phyloP scores from a whole-genome alignment of 495 filamentous ascomycete species.

The Penicillium psychrofluorescens region DNA sequence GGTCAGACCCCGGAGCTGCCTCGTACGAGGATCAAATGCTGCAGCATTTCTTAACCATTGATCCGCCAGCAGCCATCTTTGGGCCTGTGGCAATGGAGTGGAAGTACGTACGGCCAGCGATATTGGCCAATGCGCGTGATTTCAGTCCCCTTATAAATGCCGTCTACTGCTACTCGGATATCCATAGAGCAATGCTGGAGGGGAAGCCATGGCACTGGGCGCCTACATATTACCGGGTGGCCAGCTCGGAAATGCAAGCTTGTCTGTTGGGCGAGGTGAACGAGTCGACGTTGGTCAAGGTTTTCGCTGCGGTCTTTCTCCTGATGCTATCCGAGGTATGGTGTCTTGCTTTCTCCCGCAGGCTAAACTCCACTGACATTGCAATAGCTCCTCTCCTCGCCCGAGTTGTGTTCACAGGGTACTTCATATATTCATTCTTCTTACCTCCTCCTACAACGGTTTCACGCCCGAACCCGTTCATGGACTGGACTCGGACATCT shows the following conservation, averaged over 20 bases:
- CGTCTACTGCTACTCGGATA: constrained; percentile 31
- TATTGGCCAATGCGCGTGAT: constrained; percentile 18
- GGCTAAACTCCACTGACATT: not conserved
- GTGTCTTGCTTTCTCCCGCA: not conserved
- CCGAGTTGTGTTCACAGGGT: constrained; percentile 19
- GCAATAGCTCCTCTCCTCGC: constrained; percentile 20
- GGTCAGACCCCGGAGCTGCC: constrained; percentile 11
- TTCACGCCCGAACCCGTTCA: constrained; percentile 16
- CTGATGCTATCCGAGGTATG: constrained; percentile 35
- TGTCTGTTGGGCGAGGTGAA: constrained; percentile 23
- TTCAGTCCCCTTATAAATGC: constrained; percentile 23
- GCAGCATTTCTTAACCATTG: constrained; percentile 23
- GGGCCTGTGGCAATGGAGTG: constrained; percentile 28
- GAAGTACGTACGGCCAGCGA: constrained; percentile 23
- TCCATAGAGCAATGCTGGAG: constrained; percentile 21
- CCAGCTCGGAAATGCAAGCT: constrained; percentile 27
- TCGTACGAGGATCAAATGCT: constrained; percentile 30
- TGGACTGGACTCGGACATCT: constrained; percentile 27
- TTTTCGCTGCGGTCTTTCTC: constrained; percentile 26
- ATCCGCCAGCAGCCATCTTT: constrained; percentile 29
- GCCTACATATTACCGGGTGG: constrained; percentile 25
- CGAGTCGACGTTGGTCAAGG: constrained; percentile 17
- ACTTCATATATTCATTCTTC: constrained; percentile 29
- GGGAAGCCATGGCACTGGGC: constrained; percentile 26
- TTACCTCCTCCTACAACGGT: constrained; percentile 29